Evolutionary conservation across 2,329 filamentous ascomycete genomes (phyloP).

Genomic region (Colletotrichum acutatum): DNA sequence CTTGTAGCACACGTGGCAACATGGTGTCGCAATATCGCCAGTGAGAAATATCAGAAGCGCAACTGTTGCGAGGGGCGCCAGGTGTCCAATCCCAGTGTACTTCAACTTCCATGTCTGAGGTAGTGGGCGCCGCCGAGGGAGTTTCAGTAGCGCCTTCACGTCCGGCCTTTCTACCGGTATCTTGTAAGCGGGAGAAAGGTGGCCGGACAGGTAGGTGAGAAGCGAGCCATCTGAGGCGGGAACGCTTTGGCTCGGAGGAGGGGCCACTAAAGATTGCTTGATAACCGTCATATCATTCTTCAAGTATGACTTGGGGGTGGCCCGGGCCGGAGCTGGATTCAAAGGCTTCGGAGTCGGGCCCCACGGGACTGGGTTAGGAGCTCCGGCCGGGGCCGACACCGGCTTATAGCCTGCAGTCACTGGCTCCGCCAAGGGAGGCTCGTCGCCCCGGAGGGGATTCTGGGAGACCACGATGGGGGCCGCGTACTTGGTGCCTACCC

Average conservation of each 20-base stretch:
- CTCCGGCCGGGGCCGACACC: not conserved
- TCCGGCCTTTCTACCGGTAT: conserved; percentile 24
- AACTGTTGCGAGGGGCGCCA: conserved; percentile 1
- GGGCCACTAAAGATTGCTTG: too few species aligned
- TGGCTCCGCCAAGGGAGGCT: conserved; percentile 37
- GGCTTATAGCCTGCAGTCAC: not conserved
- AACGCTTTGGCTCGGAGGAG: too few species aligned
- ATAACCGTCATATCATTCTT: too few species aligned
- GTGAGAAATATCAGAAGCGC: conserved; percentile 31
- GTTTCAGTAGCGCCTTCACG: conserved; percentile 20
- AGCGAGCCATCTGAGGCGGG: not conserved
- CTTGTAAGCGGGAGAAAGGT: conserved; percentile 1
- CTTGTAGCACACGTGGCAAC: conserved; percentile 9
- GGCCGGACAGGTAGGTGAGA: not conserved
- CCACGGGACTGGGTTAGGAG: not conserved
- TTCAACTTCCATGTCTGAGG: conserved; percentile 8
- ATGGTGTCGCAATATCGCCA: conserved; percentile 1
- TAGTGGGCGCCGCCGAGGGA: conserved; percentile 4
- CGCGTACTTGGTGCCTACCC: not conserved
- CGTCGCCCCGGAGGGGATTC: conserved; percentile 35
- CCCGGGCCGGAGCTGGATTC: too few species aligned
- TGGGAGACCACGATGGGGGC: conserved; percentile 41
- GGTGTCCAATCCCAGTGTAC: conserved; percentile 1
- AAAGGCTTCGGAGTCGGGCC: not conserved
- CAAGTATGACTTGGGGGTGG: too few species aligned